These are phyloP conservation scores for Dendrobium chrysotoxum DNA, from an alignment of 106 monocot genomes.

Conservation along the genomic window DNA sequence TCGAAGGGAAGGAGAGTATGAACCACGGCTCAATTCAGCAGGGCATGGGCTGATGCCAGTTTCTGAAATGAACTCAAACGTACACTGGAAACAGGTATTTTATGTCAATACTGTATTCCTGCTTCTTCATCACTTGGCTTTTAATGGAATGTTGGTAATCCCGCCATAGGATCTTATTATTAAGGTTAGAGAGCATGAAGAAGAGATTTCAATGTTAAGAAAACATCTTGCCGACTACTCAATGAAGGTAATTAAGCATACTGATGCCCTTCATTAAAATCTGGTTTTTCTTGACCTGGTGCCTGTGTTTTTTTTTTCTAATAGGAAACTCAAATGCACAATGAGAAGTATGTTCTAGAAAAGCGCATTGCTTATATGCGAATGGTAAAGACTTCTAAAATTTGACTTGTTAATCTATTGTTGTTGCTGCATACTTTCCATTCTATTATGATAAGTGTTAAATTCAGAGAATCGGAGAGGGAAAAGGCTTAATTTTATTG, in stretches of 20 bases:
- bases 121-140: background rate
- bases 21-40: slow-evolving; percentile 34
- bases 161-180: slow-evolving; percentile 54
- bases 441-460: background rate
- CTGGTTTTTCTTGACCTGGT: background rate
- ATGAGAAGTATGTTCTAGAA: slow-evolving; percentile 76
- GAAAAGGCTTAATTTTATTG: too few relatives aligned
- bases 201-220: slow-evolving; percentile 73
- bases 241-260: slow-evolving; percentile 44
- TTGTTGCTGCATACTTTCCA: background rate
- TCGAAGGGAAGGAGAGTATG: slow-evolving; percentile 63
- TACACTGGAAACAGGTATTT: slow-evolving; percentile 69
- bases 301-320: background rate
- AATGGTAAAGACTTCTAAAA: slow-evolving; percentile 33
- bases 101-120: background rate
- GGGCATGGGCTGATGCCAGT: slow-evolving; percentile 36
- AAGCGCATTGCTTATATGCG: slow-evolving; percentile 97
- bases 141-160: slow-evolving; percentile 6
- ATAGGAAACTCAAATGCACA: slow-evolving; percentile 74
- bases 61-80: slow-evolving; percentile 43
- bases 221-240: slow-evolving; percentile 87
- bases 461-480: too few relatives aligned
- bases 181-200: slow-evolving; percentile 76
- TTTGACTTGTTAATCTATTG: background rate
- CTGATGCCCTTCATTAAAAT: background rate